Conservation (phyloP, 2,329 filamentous ascomycete genomes). For the Trichoderma asperellum region DNA sequence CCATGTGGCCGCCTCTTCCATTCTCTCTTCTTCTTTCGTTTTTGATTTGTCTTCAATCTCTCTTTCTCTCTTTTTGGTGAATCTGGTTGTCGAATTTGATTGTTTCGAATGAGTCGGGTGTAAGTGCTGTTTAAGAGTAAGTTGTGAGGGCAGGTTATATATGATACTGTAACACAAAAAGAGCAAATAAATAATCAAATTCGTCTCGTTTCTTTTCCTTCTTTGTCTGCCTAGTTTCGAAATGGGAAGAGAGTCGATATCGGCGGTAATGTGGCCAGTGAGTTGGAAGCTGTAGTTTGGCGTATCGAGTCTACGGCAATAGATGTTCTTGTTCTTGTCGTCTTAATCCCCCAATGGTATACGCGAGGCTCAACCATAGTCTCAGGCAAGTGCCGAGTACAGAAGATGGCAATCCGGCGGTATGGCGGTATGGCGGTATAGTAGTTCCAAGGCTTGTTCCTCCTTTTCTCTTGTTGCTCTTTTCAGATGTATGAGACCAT, state of each 20-base stretch:
- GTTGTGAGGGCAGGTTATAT: neutral
- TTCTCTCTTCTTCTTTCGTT: neutral
- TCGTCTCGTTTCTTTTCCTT: neutral
- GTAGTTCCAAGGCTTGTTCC: neutral
- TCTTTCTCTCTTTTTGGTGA: neutral
- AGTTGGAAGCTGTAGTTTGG: neutral
- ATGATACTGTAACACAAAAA: neutral
- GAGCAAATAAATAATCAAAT: neutral
- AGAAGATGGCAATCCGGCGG: neutral
- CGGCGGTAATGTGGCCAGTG: neutral
- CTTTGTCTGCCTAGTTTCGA: neutral
- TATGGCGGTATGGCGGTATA: neutral
- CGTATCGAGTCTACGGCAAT: neutral
- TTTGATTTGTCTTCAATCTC: neutral
- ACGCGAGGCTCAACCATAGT: slow-evolving; percentile 22
- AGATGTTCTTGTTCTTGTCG: neutral
- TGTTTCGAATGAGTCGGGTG: neutral
- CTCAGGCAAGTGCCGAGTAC: neutral
- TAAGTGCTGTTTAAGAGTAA: neutral
- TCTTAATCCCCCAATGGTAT: slow-evolving; percentile 4
- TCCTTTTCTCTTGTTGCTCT: neutral
- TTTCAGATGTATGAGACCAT: neutral
- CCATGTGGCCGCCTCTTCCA: slow-evolving; percentile 36
- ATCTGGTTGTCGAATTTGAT: neutral
- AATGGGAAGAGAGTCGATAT: neutral